Conservation (phyloP, 1,284 basidiomycete species). For the Vanrija sp. region DNA sequence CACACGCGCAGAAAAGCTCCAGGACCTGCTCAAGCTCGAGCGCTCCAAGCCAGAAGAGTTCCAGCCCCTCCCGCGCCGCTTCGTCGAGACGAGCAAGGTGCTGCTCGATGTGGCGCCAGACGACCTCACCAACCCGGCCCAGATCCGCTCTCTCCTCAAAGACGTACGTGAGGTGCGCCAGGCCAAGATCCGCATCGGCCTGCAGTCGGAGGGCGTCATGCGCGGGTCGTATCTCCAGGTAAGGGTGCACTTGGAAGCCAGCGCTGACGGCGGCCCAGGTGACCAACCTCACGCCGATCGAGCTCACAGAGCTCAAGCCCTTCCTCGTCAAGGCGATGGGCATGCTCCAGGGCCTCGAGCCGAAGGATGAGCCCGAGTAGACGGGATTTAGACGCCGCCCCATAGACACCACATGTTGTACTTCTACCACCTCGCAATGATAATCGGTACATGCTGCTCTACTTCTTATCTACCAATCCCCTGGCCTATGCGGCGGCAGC, state of each 20-base stretch:
- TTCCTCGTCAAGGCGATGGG: conserved; percentile 82
- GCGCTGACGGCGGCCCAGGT: conserved; percentile 55
- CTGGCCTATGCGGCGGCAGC: conserved; percentile 10
- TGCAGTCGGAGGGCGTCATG: conserved; percentile 63
- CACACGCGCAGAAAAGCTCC: conserved; percentile 64
- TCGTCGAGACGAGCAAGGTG: conserved; percentile 82
- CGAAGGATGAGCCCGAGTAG: conserved; percentile 22
- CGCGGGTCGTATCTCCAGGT: conserved; percentile 60
- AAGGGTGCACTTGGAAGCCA: conserved; percentile 44
- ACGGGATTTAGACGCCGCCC: neutral
- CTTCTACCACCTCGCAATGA: neutral
- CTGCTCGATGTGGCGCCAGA: conserved; percentile 85
- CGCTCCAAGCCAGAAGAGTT: conserved; percentile 64
- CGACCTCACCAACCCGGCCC: conserved; percentile 77
- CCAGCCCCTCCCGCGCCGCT: conserved; percentile 75
- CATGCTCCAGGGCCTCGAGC: conserved; percentile 52
- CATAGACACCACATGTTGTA: neutral
- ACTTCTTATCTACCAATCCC: conserved; percentile 4
- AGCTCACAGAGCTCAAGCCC: conserved; percentile 86
- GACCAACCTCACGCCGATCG: conserved; percentile 80
- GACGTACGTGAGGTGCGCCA: conserved; percentile 92
- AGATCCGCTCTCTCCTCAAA: conserved; percentile 78
- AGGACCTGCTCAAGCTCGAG: conserved; percentile 66
- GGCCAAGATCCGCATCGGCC: conserved; percentile 82
- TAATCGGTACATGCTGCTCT: conserved; percentile 21